These are phyloP conservation scores for Teunomyces funiuensis DNA, from an alignment of 805 yeast species.

Conservation along the genomic window DNA sequence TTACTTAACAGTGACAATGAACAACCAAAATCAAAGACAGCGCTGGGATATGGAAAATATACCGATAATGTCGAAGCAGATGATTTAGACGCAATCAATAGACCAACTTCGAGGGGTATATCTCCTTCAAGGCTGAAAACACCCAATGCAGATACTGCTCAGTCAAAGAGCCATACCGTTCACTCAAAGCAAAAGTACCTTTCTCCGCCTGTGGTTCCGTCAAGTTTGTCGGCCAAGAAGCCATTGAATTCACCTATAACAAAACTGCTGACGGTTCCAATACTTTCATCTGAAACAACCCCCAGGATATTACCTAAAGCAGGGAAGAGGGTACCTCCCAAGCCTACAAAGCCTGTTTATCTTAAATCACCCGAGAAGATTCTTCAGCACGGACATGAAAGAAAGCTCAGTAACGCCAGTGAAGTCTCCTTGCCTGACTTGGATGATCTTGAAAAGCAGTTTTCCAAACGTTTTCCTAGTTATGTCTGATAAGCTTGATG, in stretches of 20 bases:
- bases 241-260: neutral
- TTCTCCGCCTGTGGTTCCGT: slow-evolving; percentile 40
- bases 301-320: slow-evolving; percentile 3
- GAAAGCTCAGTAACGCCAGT: slow-evolving; percentile 37
- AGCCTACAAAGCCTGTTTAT: slow-evolving; percentile 63
- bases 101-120: neutral
- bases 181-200: slow-evolving; percentile 7
- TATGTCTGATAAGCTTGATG: slow-evolving; percentile 36
- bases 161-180: slow-evolving; percentile 1
- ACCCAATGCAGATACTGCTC: slow-evolving; percentile 4
- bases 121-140: slow-evolving; percentile 3
- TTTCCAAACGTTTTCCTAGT: slow-evolving; percentile 61
- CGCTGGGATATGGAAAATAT: slow-evolving; percentile 79
- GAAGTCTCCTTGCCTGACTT: slow-evolving; percentile 50
- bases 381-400: slow-evolving; percentile 12
- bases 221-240: slow-evolving; percentile 22
- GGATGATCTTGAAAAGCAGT: slow-evolving; percentile 58
- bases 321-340: slow-evolving; percentile 52
- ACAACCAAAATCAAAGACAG: slow-evolving; percentile 58
- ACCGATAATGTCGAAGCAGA: slow-evolving; percentile 44
- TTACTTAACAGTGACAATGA: slow-evolving; percentile 42
- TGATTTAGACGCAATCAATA: slow-evolving; percentile 33
- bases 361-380: slow-evolving; percentile 37
- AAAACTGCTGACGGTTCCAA: slow-evolving; percentile 1
- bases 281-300: neutral